Percentiles rank a stretch among this genome's conserved stretches.
These are phyloP conservation scores for Penicillium roqueforti DNA, from an alignment of 495 filamentous ascomycete species.

Conservation along the genomic window DNA sequence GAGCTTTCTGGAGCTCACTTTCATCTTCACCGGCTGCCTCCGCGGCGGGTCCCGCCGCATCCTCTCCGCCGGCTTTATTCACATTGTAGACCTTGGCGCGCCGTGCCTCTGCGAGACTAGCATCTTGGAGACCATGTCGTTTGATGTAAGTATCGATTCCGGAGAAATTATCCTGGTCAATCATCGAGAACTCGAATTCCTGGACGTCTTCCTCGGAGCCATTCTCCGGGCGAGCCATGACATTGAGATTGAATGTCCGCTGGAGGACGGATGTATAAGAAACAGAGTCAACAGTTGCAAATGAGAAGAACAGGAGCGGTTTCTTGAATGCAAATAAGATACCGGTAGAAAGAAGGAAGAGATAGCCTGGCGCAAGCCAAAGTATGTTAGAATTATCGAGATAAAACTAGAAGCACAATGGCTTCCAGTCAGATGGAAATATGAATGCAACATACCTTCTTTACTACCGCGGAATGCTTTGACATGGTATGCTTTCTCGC, in stretches of 20 bases:
- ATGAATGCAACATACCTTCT: constrained; percentile 55
- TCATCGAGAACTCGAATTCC: constrained; percentile 81
- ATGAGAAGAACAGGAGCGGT: constrained; percentile 79
- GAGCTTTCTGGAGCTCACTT: constrained; percentile 63
- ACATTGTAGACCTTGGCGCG: constrained; percentile 76
- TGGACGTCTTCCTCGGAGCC: constrained; percentile 47
- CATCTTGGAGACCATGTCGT: constrained; percentile 77
- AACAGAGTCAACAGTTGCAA: constrained; percentile 71
- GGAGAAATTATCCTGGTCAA: constrained; percentile 78
- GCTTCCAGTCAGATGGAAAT: neutral
- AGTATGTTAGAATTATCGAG: constrained; percentile 3
- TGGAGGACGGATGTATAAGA: constrained; percentile 89
- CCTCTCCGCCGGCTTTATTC: constrained; percentile 52
- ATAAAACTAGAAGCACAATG: neutral
- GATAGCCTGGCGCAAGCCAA: constrained; percentile 53
- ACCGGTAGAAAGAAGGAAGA: constrained; percentile 82
- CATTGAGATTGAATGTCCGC: constrained; percentile 87
- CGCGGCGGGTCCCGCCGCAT: constrained; percentile 27
- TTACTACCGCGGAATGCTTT: constrained; percentile 91
- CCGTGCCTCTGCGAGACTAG: constrained; percentile 83
- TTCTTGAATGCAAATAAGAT: constrained; percentile 97
- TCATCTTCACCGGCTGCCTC: constrained; percentile 44
- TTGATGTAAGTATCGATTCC: constrained; percentile 85
- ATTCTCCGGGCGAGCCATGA: constrained; percentile 50
- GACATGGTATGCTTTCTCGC: constrained; percentile 86